Conservation (phyloP, 1,139 yeast genomes). For the Saccharomyces uvarum region DNA sequence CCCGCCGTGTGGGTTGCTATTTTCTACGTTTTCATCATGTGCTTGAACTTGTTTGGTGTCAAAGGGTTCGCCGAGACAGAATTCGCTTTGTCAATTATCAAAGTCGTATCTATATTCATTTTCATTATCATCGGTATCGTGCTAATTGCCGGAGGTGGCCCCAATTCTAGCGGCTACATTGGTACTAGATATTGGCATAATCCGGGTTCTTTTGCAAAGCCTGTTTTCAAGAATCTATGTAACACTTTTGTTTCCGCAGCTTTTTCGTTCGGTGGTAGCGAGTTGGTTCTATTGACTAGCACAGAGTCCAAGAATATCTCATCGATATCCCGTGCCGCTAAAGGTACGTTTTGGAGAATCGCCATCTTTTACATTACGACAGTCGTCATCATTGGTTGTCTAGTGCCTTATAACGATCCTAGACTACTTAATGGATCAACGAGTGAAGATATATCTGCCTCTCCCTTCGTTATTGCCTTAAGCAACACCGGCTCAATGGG, state of each 20-base stretch:
- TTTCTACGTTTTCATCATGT: conserved; percentile 50
- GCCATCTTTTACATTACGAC: conserved; percentile 44
- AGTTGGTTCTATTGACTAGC: conserved; percentile 77
- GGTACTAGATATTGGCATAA: conserved; percentile 59
- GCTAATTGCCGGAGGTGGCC: conserved; percentile 63
- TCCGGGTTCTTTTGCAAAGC: conserved; percentile 48
- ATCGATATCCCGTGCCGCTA: conserved; percentile 42
- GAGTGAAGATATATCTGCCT: conserved; percentile 43
- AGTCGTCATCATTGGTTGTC: conserved; percentile 45
- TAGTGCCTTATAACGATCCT: conserved; percentile 52
- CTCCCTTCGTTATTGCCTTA: conserved; percentile 74
- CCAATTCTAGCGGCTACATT: conserved; percentile 44
- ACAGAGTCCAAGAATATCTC: conserved; percentile 50
- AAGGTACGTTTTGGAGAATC: conserved; percentile 57
- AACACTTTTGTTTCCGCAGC: conserved; percentile 47
- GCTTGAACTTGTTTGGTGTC: conserved; percentile 60
- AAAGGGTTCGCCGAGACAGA: conserved; percentile 60
- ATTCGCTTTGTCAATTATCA: conserved; percentile 51
- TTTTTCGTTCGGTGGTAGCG: conserved; percentile 56
- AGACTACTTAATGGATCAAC: conserved; percentile 42
- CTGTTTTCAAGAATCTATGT: background rate
- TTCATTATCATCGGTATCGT: conserved; percentile 64
- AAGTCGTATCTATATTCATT: conserved; percentile 56
- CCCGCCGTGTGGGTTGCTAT: conserved; percentile 40
- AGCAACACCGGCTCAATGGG: conserved; percentile 43